phyloP scores from a whole-genome alignment of 495 filamentous ascomycete genomes.

The Hypoxylon fragiforme region DNA sequence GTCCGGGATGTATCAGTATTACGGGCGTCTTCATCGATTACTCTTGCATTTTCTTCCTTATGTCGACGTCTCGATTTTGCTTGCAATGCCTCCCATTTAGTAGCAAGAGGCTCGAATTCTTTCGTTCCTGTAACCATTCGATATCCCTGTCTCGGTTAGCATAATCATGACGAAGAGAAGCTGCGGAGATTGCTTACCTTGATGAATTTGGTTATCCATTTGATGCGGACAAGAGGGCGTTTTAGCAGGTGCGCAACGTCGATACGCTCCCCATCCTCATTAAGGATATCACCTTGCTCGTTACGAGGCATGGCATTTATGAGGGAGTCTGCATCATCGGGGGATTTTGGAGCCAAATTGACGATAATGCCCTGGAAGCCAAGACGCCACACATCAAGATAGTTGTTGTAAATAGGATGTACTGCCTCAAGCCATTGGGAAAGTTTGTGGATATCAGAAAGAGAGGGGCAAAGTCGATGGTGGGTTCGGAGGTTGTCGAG shows the following conservation, averaged over 20 bases:
- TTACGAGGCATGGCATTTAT: slow-evolving; percentile 74
- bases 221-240: slow-evolving; percentile 82
- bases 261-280: slow-evolving; percentile 81
- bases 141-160: slow-evolving; percentile 34
- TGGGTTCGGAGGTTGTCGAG: slow-evolving; percentile 80
- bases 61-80: slow-evolving; percentile 74
- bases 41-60: slow-evolving; percentile 80
- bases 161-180: background rate
- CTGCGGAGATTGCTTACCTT: slow-evolving; percentile 57
- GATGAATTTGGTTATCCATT: slow-evolving; percentile 83
- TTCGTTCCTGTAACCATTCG: slow-evolving; percentile 25
- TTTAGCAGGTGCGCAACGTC: slow-evolving; percentile 95
- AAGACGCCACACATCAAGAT: slow-evolving; percentile 86
- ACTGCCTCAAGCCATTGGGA: slow-evolving; percentile 79
- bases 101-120: slow-evolving; percentile 32
- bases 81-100: slow-evolving; percentile 64
- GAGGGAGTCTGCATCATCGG: slow-evolving; percentile 58
- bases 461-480: slow-evolving; percentile 73
- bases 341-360: slow-evolving; percentile 75
- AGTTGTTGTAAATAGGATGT: slow-evolving; percentile 79
- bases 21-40: slow-evolving; percentile 88
- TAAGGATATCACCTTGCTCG: slow-evolving; percentile 75
- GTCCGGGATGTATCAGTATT: slow-evolving; percentile 78
- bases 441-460: slow-evolving; percentile 66
- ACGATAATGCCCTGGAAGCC: slow-evolving; percentile 96